phyloP scores from a whole-genome alignment of 495 filamentous ascomycete genomes.

The Annulohypoxylon maeteangense region DNA sequence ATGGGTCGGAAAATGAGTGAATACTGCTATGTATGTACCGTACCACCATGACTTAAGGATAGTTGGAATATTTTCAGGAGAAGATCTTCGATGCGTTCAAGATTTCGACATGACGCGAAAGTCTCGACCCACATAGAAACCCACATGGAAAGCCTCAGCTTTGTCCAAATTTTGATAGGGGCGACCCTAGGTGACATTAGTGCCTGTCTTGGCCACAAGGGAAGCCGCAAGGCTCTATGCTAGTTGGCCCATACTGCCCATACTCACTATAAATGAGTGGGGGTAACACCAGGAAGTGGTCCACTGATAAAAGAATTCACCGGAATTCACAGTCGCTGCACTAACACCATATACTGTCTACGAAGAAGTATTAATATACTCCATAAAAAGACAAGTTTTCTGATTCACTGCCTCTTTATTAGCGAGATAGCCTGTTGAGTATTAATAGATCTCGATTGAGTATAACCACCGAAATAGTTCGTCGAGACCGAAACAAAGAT shows the following conservation, averaged over 20 bases:
- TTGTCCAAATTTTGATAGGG: conserved; percentile 41
- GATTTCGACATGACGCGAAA: conserved; percentile 43
- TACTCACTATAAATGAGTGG: conserved; percentile 25
- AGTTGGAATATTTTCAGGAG: conserved; percentile 32
- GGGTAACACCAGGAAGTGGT: background rate
- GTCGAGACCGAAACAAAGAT: conserved; percentile 5
- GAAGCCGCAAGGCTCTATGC: conserved; percentile 17
- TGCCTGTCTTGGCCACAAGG: conserved; percentile 33
- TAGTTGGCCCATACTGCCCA: conserved; percentile 19
- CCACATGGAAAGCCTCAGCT: conserved; percentile 28
- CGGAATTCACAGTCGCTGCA: background rate
- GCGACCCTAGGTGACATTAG: conserved; percentile 4
- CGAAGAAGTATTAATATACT: background rate
- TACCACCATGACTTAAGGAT: conserved; percentile 15
- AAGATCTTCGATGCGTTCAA: conserved; percentile 45
- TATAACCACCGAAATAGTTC: background rate
- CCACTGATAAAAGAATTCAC: conserved; percentile 6
- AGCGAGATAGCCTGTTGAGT: background rate
- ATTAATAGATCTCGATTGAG: background rate
- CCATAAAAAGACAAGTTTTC: background rate
- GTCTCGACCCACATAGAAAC: conserved; percentile 19
- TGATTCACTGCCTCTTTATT: conserved; percentile 18
- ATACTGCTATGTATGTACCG: conserved; percentile 13
- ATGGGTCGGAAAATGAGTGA: conserved; percentile 24
- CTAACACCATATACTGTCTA: conserved; percentile 1